phyloP scores from a whole-genome alignment of 1,284 basidiomycete genomes.

The Malassezia pachydermatis region DNA sequence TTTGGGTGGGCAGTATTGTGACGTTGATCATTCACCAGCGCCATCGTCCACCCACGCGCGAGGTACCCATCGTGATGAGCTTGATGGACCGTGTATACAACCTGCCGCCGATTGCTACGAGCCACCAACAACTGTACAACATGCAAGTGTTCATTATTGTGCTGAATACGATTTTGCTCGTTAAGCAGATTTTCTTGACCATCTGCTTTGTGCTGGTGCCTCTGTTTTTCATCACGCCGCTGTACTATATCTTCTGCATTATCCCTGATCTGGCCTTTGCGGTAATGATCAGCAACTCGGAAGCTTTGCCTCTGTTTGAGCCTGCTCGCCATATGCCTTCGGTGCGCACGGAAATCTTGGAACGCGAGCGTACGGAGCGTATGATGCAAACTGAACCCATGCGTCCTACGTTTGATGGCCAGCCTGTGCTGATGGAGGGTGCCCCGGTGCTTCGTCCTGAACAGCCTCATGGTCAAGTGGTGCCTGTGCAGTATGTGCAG shows the following conservation, averaged over 20 bases:
- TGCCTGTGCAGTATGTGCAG: too few species aligned
- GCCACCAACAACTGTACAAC: constrained; percentile 10
- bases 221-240: constrained; percentile 10
- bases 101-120: constrained; percentile 4
- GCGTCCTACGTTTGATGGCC: too few species aligned
- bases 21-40: constrained; percentile 2
- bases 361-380: not conserved
- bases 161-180: not conserved
- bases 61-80: constrained; percentile 6
- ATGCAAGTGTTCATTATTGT: constrained; percentile 14
- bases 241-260: constrained; percentile 14
- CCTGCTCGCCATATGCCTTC: constrained; percentile 6
- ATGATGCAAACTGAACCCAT: too few species aligned
- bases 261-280: constrained; percentile 9
- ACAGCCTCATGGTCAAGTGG: too few species aligned
- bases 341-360: constrained; percentile 2
- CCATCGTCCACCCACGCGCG: not conserved
- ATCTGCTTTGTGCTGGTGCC: constrained; percentile 9
- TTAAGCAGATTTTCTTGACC: constrained; percentile 15
- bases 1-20: constrained; percentile 12
- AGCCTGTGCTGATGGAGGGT: too few species aligned
- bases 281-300: constrained; percentile 1
- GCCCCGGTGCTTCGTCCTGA: too few species aligned
- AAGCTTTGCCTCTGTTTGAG: constrained; percentile 10
- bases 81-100: not conserved